phyloP scores from a whole-genome alignment of 176 grass and related monocot genomes.

The Juncus effusus region DNA sequence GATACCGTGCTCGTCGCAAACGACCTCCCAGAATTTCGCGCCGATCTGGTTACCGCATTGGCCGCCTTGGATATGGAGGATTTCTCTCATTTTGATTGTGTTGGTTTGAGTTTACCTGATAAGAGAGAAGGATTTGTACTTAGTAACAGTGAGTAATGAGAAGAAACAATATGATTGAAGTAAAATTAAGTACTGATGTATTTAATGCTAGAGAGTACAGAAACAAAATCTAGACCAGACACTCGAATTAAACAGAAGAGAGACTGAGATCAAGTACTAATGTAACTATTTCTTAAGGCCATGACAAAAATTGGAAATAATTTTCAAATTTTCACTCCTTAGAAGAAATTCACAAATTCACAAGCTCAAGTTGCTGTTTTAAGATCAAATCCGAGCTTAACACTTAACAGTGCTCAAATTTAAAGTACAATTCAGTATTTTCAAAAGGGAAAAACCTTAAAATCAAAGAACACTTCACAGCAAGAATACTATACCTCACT shows the following conservation, averaged over 20 bases:
- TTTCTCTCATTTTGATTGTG: conserved; percentile 61
- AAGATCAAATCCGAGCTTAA: no score
- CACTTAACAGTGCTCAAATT: no score
- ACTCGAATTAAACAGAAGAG: background rate
- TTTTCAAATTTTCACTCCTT: no score
- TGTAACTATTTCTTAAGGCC: background rate
- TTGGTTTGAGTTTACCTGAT: conserved; percentile 18
- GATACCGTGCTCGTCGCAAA: conserved; percentile 79
- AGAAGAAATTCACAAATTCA: no score
- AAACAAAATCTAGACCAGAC: conserved; percentile 8
- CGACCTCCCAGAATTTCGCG: conserved; percentile 83
- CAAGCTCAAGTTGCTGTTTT: no score
- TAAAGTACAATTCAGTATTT: no score
- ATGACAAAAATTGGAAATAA: no score
- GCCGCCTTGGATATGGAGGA: conserved; percentile 78
- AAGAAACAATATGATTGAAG: background rate
- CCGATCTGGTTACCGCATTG: conserved; percentile 93
- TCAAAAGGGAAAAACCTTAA: no score
- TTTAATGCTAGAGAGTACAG: background rate
- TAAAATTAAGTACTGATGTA: background rate
- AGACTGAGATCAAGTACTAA: conserved; percentile 2
- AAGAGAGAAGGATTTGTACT: background rate
- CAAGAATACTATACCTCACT: no score
- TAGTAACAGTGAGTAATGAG: background rate
- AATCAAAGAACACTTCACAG: no score